Percentiles rank a stretch among this genome's conserved stretches.
Conservation (phyloP, 1,139 yeast species). For the Yamadazyma mexicana region DNA sequence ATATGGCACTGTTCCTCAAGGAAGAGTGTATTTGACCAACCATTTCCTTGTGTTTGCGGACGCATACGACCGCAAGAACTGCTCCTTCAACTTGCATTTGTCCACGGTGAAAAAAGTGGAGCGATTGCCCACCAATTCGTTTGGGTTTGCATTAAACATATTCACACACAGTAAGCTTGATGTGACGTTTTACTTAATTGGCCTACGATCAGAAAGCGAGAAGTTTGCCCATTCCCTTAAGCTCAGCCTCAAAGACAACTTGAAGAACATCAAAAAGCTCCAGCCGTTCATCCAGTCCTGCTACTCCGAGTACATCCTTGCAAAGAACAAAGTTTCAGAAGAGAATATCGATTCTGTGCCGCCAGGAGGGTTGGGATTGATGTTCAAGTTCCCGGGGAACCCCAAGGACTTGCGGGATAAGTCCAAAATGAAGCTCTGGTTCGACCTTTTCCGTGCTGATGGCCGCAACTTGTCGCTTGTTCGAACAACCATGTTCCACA, state of each 20-base stretch:
- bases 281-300: constrained; percentile 69
- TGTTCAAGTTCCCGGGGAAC: constrained; percentile 87
- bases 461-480: constrained; percentile 83
- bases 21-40: constrained; percentile 68
- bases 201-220: constrained; percentile 78
- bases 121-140: constrained; percentile 72
- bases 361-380: constrained; percentile 80
- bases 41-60: constrained; percentile 77
- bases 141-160: constrained; percentile 77
- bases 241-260: constrained; percentile 59
- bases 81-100: constrained; percentile 70
- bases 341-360: constrained; percentile 59
- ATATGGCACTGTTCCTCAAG: constrained; percentile 40
- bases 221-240: constrained; percentile 72
- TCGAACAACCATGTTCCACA: constrained; percentile 75
- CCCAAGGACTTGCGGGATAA: constrained; percentile 76
- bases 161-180: constrained; percentile 67
- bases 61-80: constrained; percentile 64
- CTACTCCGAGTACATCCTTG: constrained; percentile 81
- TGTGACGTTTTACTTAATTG: constrained; percentile 71
- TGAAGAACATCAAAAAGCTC: constrained; percentile 59
- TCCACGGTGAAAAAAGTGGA: constrained; percentile 84
- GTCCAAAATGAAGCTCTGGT: constrained; percentile 89
- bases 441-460: constrained; percentile 77
- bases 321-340: constrained; percentile 53